Base-by-base conservation (phyloP, 1,284 basidiomycete genomes). In the Takashimella koratensis region DNA sequence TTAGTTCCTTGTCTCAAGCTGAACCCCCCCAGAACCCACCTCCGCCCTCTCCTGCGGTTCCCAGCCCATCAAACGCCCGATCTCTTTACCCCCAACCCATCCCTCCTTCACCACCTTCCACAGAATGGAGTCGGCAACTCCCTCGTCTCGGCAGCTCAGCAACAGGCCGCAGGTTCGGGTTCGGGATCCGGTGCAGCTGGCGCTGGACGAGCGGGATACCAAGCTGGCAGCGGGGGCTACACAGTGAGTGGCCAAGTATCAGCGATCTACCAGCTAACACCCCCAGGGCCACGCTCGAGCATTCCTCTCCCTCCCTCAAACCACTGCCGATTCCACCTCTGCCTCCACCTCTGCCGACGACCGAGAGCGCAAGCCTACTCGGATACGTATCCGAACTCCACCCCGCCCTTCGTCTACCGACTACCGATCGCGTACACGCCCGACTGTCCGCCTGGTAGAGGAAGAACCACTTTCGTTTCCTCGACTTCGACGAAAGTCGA, bases 81-180 rank as follows among this genome's bases (percentile, higher is more conserved):
- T 46, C 68, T 73, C 43, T 77, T 77, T 63, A 72, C 75, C 40
- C 65, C 71, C 22, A 77, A 77, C 62, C 70, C 74, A 45, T 70
- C 65, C 36, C 60, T 76, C 41, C 63, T 73, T n/a, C 73, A 75
- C 56, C 72, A 74, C 47, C 67, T 75, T 47, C 67, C 72, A 16
- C 58, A 58, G 26, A 51, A 58, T 11, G 64, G 63, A 30, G 43
- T 56, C 16, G 60, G 61, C 46, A 62, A 58, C 42, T 46, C 47
- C 20, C 47, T 66, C 47, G 60, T 63, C 36, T 27, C 54, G 16
- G 51, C 56, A 20, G 56, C 57, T 3, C 65, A 66, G 23, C 57
- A 53, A 24, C 60, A 64, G 13, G 58, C 53, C 11, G 51, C 63
- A 0, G 60, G 62, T 45, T 59, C 65, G 3, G 54, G 67, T 3